A percentile compares a stretch with the other conserved stretches of the same genome.
phyloP scores from a whole-genome alignment of 768 basidiomycete genomes.

The Suillus tomentosus region DNA sequence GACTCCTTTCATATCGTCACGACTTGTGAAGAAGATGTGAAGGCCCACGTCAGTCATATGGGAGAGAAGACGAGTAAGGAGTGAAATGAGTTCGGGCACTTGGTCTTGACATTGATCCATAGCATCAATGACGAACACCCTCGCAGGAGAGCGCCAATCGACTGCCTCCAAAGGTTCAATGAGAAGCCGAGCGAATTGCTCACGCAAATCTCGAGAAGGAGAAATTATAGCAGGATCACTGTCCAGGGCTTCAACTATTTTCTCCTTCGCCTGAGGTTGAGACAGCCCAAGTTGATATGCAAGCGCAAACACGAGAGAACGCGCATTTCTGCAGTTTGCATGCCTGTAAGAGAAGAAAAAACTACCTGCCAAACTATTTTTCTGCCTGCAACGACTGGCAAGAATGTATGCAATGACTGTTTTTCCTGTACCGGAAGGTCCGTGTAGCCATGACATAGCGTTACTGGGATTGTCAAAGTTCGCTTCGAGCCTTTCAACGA shows the following conservation, averaged over 20 bases:
- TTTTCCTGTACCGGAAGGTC: neutral
- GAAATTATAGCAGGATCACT: neutral
- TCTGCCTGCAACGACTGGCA: conserved; percentile 3
- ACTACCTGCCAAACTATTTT: neutral
- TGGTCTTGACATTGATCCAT: conserved; percentile 2
- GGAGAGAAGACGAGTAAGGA: conserved; percentile 2
- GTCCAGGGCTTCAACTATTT: neutral
- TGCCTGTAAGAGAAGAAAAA: neutral
- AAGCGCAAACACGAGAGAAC: neutral
- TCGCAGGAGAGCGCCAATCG: neutral
- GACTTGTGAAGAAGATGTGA: neutral
- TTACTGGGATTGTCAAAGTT: neutral
- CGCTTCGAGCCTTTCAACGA: neutral
- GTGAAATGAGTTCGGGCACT: neutral
- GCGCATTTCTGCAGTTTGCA: neutral
- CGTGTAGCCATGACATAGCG: neutral
- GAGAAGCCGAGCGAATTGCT: neutral
- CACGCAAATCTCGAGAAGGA: neutral
- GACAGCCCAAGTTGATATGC: neutral
- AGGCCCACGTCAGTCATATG: neutral
- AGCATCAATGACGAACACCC: neutral
- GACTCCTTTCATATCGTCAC: neutral
- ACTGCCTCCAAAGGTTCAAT: neutral
- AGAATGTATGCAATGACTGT: conserved; percentile 2
- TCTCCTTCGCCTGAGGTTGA: neutral